Conservation (phyloP, 2,329 filamentous ascomycete genomes). For the Neofusicoccum ribis region DNA sequence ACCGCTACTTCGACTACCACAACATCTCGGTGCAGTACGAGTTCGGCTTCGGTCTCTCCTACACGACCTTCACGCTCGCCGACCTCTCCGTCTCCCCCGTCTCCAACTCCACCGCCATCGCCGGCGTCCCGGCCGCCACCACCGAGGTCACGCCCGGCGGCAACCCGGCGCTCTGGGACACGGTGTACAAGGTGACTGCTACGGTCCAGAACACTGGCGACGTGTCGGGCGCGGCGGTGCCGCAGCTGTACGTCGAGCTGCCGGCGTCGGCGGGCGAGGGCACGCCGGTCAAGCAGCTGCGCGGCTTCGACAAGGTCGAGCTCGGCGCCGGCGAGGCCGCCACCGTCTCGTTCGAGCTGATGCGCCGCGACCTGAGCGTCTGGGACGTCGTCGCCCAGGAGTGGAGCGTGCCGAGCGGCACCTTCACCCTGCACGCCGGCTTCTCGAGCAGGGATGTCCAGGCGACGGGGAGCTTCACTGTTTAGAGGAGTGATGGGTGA, state of each 20-base stretch:
- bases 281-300: conserved; percentile 50
- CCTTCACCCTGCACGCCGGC: conserved; percentile 27
- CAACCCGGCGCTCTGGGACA: conserved; percentile 18
- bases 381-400: conserved; percentile 48
- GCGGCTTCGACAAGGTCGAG: conserved; percentile 52
- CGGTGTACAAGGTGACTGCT: conserved; percentile 43
- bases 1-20: conserved; percentile 81
- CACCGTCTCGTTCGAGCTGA: conserved; percentile 48
- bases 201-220: conserved; percentile 54
- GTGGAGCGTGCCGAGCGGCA: conserved; percentile 41
- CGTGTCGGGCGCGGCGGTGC: conserved; percentile 50
- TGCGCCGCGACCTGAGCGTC: conserved; percentile 51
- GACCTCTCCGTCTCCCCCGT: conserved; percentile 47
- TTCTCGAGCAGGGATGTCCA: conserved; percentile 27
- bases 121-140: conserved; percentile 46
- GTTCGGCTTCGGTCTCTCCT: conserved; percentile 84
- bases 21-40: conserved; percentile 75
- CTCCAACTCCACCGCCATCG: conserved; percentile 53
- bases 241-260: conserved; percentile 59
- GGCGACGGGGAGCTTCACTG: background rate
- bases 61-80: conserved; percentile 70
- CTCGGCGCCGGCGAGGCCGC: conserved; percentile 45
- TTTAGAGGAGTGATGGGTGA: background rate
- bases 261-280: conserved; percentile 31
- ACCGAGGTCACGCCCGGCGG: conserved; percentile 7